Base-by-base conservation (phyloP, 2,329 filamentous ascomycete genomes). In the Colletotrichum liriopes region DNA sequence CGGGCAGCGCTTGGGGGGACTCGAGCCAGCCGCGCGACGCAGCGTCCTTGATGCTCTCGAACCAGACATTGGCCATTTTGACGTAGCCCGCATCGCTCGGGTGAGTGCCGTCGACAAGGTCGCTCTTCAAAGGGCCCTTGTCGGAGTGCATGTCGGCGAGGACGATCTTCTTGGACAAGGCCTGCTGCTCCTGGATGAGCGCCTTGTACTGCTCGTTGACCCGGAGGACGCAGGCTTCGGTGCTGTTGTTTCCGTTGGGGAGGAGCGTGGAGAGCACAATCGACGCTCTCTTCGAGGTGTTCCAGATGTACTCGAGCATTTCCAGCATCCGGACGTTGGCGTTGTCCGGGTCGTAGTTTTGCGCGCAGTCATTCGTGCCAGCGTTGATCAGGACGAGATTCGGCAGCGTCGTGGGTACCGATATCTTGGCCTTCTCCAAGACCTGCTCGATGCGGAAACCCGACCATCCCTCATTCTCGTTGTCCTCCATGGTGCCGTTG, bases 381-480 rank as follows among this genome's bases (percentile, higher is more conserved):
- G 78, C 80, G 75, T 86, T 85, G 75, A 86, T 75, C 35, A 82
- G 77, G 60, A 85, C 75, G 41, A 86, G 73, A 73, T 86, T 84
- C 12, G 84, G 84, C 66, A 79, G 77, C 37, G 75, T 77, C 2
- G 71, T 29, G 1, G 79, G 78, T 5, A 84, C 79, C 1, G 80
- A 78, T 5, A 23, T 41, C 35, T 73, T 72, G 32, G 82, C 83
- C 69, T 82, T 83, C 37, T 37, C 75, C 54, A 77, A 71, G 45
- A 86, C 81, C 73, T 85, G 73, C 37, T 80, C 81, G 76, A 87
- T 82, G 58, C 82, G 81, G 54, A 79, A 78, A 32, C 82, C 84
- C 0, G 82, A 80, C 80, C 84, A 85, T 43, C 84, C 85, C 74
- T 87, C 86, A 73, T 84, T 81, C 16, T 84, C 80, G 75, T 83